Base-by-base conservation (phyloP, 1,139 yeast genomes). In the Suhomyces panamericanus region DNA sequence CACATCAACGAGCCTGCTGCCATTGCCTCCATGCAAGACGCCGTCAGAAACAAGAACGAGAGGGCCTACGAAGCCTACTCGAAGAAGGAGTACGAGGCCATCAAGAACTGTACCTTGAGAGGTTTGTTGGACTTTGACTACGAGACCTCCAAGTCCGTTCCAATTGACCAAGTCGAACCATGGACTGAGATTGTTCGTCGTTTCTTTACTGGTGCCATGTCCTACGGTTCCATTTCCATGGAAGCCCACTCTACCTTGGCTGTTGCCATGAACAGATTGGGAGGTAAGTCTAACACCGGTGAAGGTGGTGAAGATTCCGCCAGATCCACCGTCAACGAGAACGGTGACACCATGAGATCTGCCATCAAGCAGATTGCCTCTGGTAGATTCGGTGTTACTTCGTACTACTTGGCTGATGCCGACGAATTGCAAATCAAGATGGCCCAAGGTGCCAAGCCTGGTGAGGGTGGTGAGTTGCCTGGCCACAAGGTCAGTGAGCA, bases 371-470 rank as follows among this genome's bases (percentile, higher is more conserved):
- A 93, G 72, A 87, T 93, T 67, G 99, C 99, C 17, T 89, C 97
- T 39, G 98, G 97, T 56, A 82, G 99, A 70, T 93, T 93, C 61
- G 99, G 99, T 75, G 99, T 93, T 43, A 93, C 99, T 7, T 89
- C 97, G 2, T 81, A 85, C 70, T 93, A 93, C 65, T 77, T 93
- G 59, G 84, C 96, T 30, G 98, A 93, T 70, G 96, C 98, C 36
- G 98, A 93, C 62, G 98, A 93, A 72, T 81, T 93, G 54, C 99
- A 93, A 71, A 93, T 93, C 66, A 93, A 93, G 73, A 90, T 93
- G 95, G 98, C 99, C 9, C 99, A 93, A 71, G 98, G 99, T 70
- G 99, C 99, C 46, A 93, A 93, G 70, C 98, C 98, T 9, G 99
- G 98, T 75, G 98, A 93, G 75, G 99, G 99, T 77, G 99, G 99